Conservation (phyloP, 495 filamentous ascomycete genomes). For the Daldinia concentrica region DNA sequence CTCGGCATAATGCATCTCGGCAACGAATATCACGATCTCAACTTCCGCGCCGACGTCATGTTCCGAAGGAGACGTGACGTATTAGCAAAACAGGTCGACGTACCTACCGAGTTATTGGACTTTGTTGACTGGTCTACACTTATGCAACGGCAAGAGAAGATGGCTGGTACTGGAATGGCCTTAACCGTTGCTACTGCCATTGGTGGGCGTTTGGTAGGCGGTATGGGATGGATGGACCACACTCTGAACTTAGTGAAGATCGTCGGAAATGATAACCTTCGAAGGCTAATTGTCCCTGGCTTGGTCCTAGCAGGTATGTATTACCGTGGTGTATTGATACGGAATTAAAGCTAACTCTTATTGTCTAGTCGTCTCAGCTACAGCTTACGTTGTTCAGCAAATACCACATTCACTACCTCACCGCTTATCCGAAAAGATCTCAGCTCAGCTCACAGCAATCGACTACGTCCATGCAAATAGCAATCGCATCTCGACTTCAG, state of each 20-base stretch:
- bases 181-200: conserved; percentile 90
- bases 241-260: conserved; percentile 79
- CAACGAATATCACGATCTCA: conserved; percentile 81
- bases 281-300: conserved; percentile 83
- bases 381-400: conserved; percentile 80
- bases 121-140: conserved; percentile 88
- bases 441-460: conserved; percentile 74
- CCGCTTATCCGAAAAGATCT: conserved; percentile 86
- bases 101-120: conserved; percentile 87
- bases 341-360: conserved; percentile 48
- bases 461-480: conserved; percentile 95
- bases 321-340: conserved; percentile 8
- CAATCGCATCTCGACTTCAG: conserved; percentile 79
- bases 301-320: conserved; percentile 78
- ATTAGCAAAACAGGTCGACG: conserved; percentile 82
- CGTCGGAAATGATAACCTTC: conserved; percentile 83
- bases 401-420: conserved; percentile 89
- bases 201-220: conserved; percentile 80
- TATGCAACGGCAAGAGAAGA: conserved; percentile 91
- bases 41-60: conserved; percentile 91
- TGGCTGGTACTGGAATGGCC: conserved; percentile 91
- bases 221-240: conserved; percentile 89
- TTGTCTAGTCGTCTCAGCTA: conserved; percentile 70
- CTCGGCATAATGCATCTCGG: conserved; percentile 90
- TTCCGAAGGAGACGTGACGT: conserved; percentile 83